These are phyloP conservation scores for Gastrodia elata DNA, from an alignment of 106 monocot genomes.

Conservation along the genomic window DNA sequence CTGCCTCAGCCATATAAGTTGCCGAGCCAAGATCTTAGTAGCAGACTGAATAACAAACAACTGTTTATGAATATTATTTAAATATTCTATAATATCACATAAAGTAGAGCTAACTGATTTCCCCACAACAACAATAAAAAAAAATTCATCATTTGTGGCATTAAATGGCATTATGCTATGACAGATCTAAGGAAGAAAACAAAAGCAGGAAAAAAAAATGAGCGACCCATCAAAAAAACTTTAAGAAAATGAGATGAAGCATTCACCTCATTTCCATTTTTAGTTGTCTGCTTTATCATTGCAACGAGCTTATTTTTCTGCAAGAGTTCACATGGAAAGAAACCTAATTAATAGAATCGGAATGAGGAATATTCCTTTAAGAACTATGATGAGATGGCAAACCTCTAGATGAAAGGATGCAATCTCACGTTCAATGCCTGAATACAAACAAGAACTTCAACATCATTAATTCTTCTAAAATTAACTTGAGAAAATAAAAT, in stretches of 20 bases:
- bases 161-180: neutral
- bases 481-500: neutral
- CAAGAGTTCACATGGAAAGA: conserved; percentile 6
- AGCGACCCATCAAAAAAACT: too few species aligned
- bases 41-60: conserved; percentile 46
- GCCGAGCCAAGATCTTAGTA: conserved; percentile 87
- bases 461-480: neutral
- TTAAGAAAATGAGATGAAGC: too few species aligned
- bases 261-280: conserved; percentile 86
- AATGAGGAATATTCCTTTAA: neutral
- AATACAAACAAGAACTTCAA: neutral
- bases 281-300: conserved; percentile 88
- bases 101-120: neutral
- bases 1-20: conserved; percentile 85
- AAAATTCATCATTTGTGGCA: neutral
- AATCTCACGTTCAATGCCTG: conserved; percentile 86
- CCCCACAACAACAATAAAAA: neutral
- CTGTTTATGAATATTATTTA: neutral
- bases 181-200: neutral
- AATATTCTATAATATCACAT: neutral
- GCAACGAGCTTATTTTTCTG: conserved; percentile 92
- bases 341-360: neutral
- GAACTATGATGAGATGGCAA: conserved; percentile 1
- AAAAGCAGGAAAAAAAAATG: neutral
- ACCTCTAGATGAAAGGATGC: conserved; percentile 79